Percentiles rank a stretch among this genome's conserved stretches.
Conservation (phyloP, 2,329 filamentous ascomycete genomes). For the Calonectria fujianensis region DNA sequence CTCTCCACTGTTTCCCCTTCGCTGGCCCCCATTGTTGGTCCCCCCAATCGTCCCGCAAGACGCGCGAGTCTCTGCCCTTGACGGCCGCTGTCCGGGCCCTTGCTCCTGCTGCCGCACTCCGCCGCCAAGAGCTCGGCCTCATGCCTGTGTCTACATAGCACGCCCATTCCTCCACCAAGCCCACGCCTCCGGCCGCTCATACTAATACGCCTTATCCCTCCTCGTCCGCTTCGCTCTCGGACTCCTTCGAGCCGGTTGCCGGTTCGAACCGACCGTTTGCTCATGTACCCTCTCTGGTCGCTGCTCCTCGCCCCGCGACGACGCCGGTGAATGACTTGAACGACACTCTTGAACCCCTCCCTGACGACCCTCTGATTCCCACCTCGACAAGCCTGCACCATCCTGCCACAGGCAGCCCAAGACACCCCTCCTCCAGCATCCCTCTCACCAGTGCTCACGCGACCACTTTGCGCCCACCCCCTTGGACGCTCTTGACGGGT, state of each 20-base stretch:
- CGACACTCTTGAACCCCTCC: conserved; percentile 33
- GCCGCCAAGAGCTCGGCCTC: conserved; percentile 53
- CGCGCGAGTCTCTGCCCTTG: conserved; percentile 35
- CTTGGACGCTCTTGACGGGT: conserved; percentile 32
- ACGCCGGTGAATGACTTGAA: conserved; percentile 50
- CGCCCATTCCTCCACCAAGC: conserved; percentile 29
- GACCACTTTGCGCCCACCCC: conserved; percentile 43
- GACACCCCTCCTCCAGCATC: conserved; percentile 16
- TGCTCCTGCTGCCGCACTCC: conserved; percentile 31
- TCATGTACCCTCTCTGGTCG: conserved; percentile 53
- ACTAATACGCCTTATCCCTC: conserved; percentile 34
- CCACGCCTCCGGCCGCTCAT: conserved; percentile 35
- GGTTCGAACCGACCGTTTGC: conserved; percentile 50
- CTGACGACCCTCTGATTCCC: conserved; percentile 5
- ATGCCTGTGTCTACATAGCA: conserved; percentile 39
- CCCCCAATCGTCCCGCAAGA: conserved; percentile 38
- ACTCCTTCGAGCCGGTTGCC: conserved; percentile 40
- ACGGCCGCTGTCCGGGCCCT: conserved; percentile 21
- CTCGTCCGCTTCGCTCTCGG: conserved; percentile 43
- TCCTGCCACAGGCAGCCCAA: conserved; percentile 3
- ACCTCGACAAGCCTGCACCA: not conserved
- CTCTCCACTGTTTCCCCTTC: conserved; percentile 20
- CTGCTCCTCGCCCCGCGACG: conserved; percentile 55
- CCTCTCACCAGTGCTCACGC: conserved; percentile 34
- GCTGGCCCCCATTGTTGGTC: conserved; percentile 3